phyloP scores from a whole-genome alignment of 192 early-diverging fungal species.

The Oehlia diaphana region DNA sequence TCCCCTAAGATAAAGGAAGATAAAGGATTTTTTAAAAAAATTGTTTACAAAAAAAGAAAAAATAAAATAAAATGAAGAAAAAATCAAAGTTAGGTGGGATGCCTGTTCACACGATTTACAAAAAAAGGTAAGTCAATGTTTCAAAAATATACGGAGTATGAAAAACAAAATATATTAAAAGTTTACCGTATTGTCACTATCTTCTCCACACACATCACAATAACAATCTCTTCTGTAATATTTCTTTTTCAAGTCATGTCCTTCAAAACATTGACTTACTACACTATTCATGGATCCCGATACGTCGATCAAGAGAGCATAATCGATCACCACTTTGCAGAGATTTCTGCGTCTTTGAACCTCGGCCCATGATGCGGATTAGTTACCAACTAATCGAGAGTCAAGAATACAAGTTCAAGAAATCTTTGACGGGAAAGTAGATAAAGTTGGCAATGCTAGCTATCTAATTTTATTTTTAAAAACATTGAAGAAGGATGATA shows the following conservation, averaged over 20 bases:
- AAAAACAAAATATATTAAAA: background rate
- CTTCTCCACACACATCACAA: constrained; percentile 22
- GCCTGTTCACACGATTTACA: background rate
- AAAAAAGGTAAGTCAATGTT: background rate
- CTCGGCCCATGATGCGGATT: constrained; percentile 21
- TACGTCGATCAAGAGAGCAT: constrained; percentile 16
- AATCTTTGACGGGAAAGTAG: constrained; percentile 19
- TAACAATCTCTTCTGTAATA: background rate
- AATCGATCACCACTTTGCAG: constrained; percentile 17
- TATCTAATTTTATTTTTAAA: constrained; percentile 23
- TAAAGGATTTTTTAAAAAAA: no score
- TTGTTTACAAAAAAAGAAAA: no score
- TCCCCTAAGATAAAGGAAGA: no score
- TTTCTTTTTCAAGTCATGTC: constrained; percentile 20
- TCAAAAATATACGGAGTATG: background rate
- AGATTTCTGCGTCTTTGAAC: constrained; percentile 20
- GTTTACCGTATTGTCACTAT: background rate
- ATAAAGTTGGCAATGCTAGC: background rate
- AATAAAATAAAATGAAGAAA: no score
- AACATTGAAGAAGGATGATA: background rate
- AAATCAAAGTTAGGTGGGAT: background rate
- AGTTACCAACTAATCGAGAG: background rate
- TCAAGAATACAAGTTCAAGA: constrained; percentile 23
- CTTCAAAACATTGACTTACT: constrained; percentile 17
- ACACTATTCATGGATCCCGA: constrained; percentile 17